Conservation (phyloP, 345 rosid species). For the Gossypium herbaceum region DNA sequence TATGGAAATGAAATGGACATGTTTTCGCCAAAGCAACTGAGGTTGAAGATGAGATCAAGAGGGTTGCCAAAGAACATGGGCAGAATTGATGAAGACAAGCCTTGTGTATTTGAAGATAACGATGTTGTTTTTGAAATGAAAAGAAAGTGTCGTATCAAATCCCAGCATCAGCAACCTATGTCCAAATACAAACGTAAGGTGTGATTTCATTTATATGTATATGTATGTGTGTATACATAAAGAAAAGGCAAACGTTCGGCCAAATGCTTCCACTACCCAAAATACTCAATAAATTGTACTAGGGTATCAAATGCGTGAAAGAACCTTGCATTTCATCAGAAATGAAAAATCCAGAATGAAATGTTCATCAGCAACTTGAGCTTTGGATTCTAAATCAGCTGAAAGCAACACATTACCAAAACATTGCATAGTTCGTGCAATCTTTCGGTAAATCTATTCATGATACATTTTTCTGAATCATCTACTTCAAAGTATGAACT, state of each 20-base stretch:
- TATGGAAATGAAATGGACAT: conserved; percentile 36
- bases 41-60: conserved; percentile 5
- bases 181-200: neutral
- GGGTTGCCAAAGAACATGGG: conserved; percentile 51
- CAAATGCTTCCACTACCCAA: neutral
- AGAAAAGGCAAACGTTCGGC: neutral
- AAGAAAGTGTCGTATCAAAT: neutral
- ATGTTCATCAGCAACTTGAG: conserved; percentile 1
- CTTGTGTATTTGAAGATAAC: conserved; percentile 24
- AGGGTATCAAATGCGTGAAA: neutral
- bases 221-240: neutral
- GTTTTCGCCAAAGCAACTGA: conserved; percentile 25
- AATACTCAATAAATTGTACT: neutral
- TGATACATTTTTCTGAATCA: neutral
- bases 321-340: neutral
- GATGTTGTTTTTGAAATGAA: neutral
- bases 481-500: neutral
- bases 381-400: neutral
- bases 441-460: neutral
- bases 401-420: neutral
- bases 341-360: neutral
- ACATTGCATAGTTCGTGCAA: neutral
- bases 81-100: conserved; percentile 40
- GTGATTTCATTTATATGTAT: neutral
- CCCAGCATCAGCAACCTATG: neutral